Conservation (phyloP, 805 yeast species). For the Barnettozyma siamensis region DNA sequence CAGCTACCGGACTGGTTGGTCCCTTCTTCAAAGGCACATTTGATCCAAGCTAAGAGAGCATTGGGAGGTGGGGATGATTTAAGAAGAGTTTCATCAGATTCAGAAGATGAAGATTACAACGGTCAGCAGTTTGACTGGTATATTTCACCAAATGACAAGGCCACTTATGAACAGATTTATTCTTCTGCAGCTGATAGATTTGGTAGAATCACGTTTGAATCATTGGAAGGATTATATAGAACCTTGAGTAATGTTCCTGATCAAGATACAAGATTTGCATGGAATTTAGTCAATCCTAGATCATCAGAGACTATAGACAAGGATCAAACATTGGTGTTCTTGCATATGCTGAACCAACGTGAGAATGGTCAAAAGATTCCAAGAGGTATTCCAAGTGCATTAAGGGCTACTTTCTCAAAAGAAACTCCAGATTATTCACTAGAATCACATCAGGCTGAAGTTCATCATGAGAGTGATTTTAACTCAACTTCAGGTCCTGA, state of each 20-base stretch:
- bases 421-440: constrained; percentile 71
- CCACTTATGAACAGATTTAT: constrained; percentile 74
- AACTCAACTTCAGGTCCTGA: constrained; percentile 5
- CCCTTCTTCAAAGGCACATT: constrained; percentile 82
- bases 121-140: constrained; percentile 79
- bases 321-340: constrained; percentile 83
- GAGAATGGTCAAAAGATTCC: constrained; percentile 83
- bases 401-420: constrained; percentile 87
- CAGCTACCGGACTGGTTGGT: constrained; percentile 87
- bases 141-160: constrained; percentile 81
- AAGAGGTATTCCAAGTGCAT: constrained; percentile 86
- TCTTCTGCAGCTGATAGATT: constrained; percentile 65
- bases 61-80: constrained; percentile 14
- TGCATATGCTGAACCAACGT: constrained; percentile 88
- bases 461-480: constrained; percentile 11
- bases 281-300: constrained; percentile 94
- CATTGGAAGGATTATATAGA: constrained; percentile 62
- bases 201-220: constrained; percentile 74
- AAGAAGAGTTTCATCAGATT: constrained; percentile 41
- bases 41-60: constrained; percentile 80
- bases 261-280: constrained; percentile 81
- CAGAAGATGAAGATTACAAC: constrained; percentile 42
- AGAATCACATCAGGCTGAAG: constrained; percentile 44
- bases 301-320: constrained; percentile 83
- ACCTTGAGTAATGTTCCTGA: constrained; percentile 71